These are phyloP conservation scores for Tulasnella calospora DNA, from an alignment of 768 basidiomycete species.

Conservation along the genomic window DNA sequence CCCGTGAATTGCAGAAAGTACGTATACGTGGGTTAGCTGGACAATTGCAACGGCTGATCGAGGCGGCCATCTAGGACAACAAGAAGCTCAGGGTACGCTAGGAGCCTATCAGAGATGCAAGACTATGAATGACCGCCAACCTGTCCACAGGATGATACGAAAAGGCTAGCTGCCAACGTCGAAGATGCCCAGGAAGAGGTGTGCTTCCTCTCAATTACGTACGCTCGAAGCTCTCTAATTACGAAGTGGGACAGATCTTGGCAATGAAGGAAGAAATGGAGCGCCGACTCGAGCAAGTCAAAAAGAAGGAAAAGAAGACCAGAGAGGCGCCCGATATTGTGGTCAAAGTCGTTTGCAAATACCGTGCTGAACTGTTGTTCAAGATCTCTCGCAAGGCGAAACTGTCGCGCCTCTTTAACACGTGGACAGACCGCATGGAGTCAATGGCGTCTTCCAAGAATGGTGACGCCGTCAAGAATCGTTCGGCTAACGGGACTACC, in stretches of 20 bases:
- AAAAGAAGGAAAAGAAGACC: slow-evolving; percentile 72
- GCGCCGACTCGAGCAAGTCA: slow-evolving; percentile 72
- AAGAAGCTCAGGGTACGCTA: slow-evolving; percentile 71
- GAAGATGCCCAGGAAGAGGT: slow-evolving; percentile 85
- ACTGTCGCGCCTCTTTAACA: slow-evolving; percentile 72
- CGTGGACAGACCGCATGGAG: slow-evolving; percentile 89
- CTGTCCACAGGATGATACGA: slow-evolving; percentile 69
- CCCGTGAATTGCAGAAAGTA: slow-evolving; percentile 85
- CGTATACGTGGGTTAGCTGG: background rate
- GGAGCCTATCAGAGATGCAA: slow-evolving; percentile 11
- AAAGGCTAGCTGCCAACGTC: slow-evolving; percentile 71
- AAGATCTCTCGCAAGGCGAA: slow-evolving; percentile 89
- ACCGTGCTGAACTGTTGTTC: slow-evolving; percentile 87
- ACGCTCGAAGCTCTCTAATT: background rate
- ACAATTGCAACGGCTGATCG: background rate
- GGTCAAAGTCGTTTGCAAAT: slow-evolving; percentile 81
- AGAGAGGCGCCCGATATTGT: slow-evolving; percentile 86
- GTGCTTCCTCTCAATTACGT: slow-evolving; percentile 17
- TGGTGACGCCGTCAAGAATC: background rate
- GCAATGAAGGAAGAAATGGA: slow-evolving; percentile 81
- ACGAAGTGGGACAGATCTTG: slow-evolving; percentile 46
- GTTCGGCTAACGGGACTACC: background rate
- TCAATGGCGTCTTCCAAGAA: slow-evolving; percentile 4
- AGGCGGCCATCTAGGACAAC: slow-evolving; percentile 57
- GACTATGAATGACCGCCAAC: slow-evolving; percentile 28